A percentile compares a stretch with the other conserved stretches of the same genome.
Evolutionary conservation across 2,329 filamentous ascomycete species (phyloP).

Genomic region (Neofusicoccum laricinum): DNA sequence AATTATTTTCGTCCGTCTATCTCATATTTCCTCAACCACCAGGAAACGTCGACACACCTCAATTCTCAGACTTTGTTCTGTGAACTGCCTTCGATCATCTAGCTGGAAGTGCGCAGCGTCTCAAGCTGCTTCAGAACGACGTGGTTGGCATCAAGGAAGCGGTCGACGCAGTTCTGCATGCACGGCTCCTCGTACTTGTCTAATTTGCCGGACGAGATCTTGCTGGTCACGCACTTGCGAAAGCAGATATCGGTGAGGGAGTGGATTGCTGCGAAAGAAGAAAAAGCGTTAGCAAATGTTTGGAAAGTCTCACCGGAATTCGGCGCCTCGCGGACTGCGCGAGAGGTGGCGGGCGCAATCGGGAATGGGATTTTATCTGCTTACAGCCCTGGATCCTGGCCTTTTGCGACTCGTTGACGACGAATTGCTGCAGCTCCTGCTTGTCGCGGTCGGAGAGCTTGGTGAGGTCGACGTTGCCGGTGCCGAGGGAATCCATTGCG

Average conservation of each 20-base stretch:
- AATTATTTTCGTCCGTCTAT: not conserved
- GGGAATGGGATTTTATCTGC: conserved; percentile 2
- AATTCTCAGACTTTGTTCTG: too few species aligned
- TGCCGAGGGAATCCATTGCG: conserved; percentile 1
- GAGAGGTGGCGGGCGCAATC: not conserved
- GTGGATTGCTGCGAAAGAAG: conserved; percentile 54
- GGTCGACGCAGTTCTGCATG: conserved; percentile 87
- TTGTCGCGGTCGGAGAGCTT: conserved; percentile 80
- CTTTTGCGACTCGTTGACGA: conserved; percentile 82
- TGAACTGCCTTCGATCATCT: not conserved
- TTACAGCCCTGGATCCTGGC: conserved; percentile 59
- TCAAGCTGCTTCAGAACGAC: conserved; percentile 84
- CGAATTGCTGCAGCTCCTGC: conserved; percentile 81
- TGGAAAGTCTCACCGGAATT: conserved; percentile 21
- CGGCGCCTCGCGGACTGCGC: not conserved
- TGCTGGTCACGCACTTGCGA: conserved; percentile 79
- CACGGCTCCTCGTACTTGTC: conserved; percentile 78
- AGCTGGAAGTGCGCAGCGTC: conserved; percentile 46
- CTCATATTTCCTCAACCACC: too few species aligned
- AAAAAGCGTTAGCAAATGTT: conserved; percentile 21
- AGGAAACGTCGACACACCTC: too few species aligned
- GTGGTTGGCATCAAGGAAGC: conserved; percentile 86
- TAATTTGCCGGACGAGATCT: conserved; percentile 68
- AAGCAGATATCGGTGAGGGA: conserved; percentile 77
- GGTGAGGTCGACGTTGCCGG: conserved; percentile 55